Percentiles rank a stretch among this genome's conserved stretches.
Evolutionary conservation across 495 filamentous ascomycete genomes (phyloP).

Genomic region (Daldinia vernicosa): DNA sequence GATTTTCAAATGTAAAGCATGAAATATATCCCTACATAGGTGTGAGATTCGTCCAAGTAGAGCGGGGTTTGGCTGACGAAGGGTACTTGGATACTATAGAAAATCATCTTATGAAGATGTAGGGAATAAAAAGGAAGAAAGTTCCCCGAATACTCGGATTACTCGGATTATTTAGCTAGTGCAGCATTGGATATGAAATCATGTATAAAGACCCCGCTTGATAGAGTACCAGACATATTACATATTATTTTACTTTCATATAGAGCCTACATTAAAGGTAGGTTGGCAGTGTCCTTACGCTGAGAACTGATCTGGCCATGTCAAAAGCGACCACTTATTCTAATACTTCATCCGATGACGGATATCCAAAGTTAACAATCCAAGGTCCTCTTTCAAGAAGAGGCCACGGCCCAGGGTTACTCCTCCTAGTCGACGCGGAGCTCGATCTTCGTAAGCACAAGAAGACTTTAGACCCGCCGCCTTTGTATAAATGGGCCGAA

Average conservation of each 20-base stretch:
- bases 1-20: not conserved
- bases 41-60: not conserved
- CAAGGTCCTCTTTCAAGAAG: constrained; percentile 39
- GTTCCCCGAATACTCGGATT: not conserved
- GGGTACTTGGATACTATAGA: too few species aligned
- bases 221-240: not conserved
- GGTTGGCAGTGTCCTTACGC: not conserved
- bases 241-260: not conserved
- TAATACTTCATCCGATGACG: not conserved
- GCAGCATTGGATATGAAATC: not conserved
- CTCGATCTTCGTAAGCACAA: constrained; percentile 31
- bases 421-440: constrained; percentile 37
- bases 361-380: constrained; percentile 10
- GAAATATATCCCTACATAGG: not conserved
- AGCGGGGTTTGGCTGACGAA: not conserved
- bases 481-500: constrained; percentile 67
- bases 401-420: constrained; percentile 43
- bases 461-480: constrained; percentile 55
- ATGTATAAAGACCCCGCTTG: not conserved
- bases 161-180: not conserved
- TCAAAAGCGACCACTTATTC: not conserved
- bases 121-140: not conserved
- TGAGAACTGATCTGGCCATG: not conserved
- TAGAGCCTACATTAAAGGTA: not conserved
- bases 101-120: not conserved